Base-by-base conservation (phyloP, 2,329 filamentous ascomycete species). In the Fusarium bulbicola region DNA sequence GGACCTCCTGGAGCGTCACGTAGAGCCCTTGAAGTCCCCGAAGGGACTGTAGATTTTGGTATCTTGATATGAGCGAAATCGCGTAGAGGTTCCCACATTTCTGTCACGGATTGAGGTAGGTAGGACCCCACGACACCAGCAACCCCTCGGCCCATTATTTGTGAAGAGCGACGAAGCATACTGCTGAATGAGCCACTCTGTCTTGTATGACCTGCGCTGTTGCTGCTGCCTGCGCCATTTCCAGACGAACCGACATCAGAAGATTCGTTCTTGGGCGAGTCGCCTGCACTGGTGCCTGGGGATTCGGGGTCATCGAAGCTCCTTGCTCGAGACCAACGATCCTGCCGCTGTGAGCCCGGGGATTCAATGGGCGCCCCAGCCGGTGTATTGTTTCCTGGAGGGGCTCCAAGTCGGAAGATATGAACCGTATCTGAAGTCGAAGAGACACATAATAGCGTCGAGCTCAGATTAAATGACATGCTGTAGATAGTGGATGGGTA, bases 51-150 rank as follows among this genome's bases (percentile, higher is more conserved):
- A 10, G 85, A 80, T 79, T 92, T 94, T 20, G 95, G 95, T 53
- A 99, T 90, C 81, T 96, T 97, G 79, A 98, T 95, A 87, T 94
- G 98, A 3, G 96, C 96, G 83, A 99, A 99, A 82, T 99, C 96
- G 61, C 96, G 90, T 67, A 92, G 86, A 1, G 96, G 96, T 78
- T 99, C 96, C 95, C 95, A 98, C 88, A 98, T 98, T 82, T 98
- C 95, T 3, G 95, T 95, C 9, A 99, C 95, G 4, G 95, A 95
- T 78, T 93, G 93, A 1, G 96, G 96, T 5, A 99, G 86, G 80
- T 99, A 99, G 1, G 94, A 95, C 9, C 95, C 95, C 37, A 98
- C 92, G 13, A 94, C 94, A 10, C 94, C 93, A 24, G 94, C 95
- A 66, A 99, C 92, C 30, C 92, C 93, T 70, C 93, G 95, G 43